phyloP scores from a whole-genome alignment of 1,284 basidiomycete species.

The Ceratorhiza oryzae-sativae region DNA sequence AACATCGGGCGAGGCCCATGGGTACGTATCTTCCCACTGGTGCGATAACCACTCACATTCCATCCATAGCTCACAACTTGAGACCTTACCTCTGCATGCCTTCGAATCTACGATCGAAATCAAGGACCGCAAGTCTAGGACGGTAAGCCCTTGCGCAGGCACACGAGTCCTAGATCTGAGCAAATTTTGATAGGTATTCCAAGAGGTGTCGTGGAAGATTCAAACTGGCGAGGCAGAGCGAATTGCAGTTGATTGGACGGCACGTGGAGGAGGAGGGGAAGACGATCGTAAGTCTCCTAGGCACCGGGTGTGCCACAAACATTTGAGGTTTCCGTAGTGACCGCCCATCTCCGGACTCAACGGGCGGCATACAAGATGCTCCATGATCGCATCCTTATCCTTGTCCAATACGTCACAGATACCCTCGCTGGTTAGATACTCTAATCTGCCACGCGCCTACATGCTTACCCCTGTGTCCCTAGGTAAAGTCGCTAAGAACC shows the following conservation, averaged over 20 bases:
- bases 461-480: background rate
- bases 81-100: conserved; percentile 84
- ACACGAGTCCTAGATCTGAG: background rate
- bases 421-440: conserved; percentile 69
- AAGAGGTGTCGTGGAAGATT: conserved; percentile 83
- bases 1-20: conserved; percentile 41
- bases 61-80: conserved; percentile 66
- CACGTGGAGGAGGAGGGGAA: conserved; percentile 74
- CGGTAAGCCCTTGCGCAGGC: conserved; percentile 49
- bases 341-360: conserved; percentile 88
- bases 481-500: conserved; percentile 76
- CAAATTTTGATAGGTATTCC: conserved; percentile 59
- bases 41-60: background rate
- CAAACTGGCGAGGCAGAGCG: conserved; percentile 98
- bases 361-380: conserved; percentile 96
- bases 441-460: background rate
- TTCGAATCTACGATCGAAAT: conserved; percentile 89
- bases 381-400: conserved; percentile 83
- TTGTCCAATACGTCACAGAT: conserved; percentile 82
- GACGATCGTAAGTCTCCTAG: conserved; percentile 68
- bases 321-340: conserved; percentile 62
- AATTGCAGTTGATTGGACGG: conserved; percentile 96
- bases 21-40: conserved; percentile 14
- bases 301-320: conserved; percentile 37
- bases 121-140: conserved; percentile 73